These are phyloP conservation scores for Aureobasidium subglaciale DNA, from an alignment of 2,329 filamentous ascomycete genomes.

Conservation along the genomic window DNA sequence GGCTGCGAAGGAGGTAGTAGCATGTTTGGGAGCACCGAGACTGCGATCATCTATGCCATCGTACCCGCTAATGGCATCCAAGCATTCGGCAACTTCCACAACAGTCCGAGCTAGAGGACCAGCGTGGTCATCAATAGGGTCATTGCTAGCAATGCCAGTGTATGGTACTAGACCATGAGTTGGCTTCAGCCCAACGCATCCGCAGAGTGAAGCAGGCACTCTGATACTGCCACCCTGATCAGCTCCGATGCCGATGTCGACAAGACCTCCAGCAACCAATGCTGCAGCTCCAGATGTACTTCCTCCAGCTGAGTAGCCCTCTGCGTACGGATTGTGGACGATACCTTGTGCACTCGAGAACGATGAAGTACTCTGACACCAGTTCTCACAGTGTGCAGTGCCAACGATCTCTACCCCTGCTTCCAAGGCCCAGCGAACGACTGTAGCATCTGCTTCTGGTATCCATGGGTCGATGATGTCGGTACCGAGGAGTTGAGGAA, in stretches of 20 bases:
- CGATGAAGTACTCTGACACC: constrained; percentile 36
- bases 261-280: constrained; percentile 26
- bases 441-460: constrained; percentile 41
- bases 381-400: constrained; percentile 42
- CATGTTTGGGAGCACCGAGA: constrained; percentile 28
- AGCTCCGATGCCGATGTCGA: constrained; percentile 30
- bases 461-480: constrained; percentile 41
- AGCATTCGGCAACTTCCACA: constrained; percentile 33
- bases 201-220: constrained; percentile 21
- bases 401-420: constrained; percentile 38
- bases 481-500: constrained; percentile 48
- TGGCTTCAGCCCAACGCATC: constrained; percentile 31
- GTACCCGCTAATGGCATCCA: constrained; percentile 37
- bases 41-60: constrained; percentile 37
- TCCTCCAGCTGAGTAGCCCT: constrained; percentile 30
- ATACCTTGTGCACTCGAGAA: constrained; percentile 38
- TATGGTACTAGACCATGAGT: constrained; percentile 39
- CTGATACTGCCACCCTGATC: constrained; percentile 24
- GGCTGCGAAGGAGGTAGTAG: constrained; percentile 19
- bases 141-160: constrained; percentile 34
- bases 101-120: constrained; percentile 38
- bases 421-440: constrained; percentile 37
- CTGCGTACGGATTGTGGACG: constrained; percentile 35
- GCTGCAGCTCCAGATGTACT: constrained; percentile 28
- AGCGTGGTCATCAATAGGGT: constrained; percentile 39